Evolutionary conservation across 1,284 basidiomycete genomes (phyloP), one percentile per base, ranked within the genome.

Genomic region (Ganoderma sinense): DNA sequence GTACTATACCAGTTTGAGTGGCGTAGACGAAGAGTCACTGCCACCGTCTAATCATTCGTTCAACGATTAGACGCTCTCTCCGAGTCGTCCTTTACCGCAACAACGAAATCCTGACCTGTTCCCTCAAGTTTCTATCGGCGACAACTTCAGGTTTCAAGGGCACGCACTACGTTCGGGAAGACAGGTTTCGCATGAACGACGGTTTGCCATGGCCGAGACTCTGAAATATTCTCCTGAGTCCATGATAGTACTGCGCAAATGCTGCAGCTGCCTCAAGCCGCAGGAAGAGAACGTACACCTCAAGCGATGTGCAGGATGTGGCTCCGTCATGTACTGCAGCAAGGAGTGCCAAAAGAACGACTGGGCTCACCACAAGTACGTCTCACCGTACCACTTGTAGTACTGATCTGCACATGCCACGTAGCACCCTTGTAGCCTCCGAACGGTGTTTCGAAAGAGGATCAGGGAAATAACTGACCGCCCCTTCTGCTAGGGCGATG

Each of bases 351-450:
- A 71, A 31, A 71, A 53, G 41, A 45, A 23, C 11, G 64, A 48
- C 7, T 71, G 70, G 70, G n/a, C 55, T 1, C 1, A 7, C 7
- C 70, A 71, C 40, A 68, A 66, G 70, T 68, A 59, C 39, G 70
- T 68, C 48, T 16, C 33, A 31, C 14, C 14, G 5, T 56, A 8
- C 53, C 26, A 31, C 29, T 14, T 14, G n/a, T 48, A 48, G n/a
- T 4, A 26, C 51, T 26, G 7, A 20, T 8, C 26, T 2, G 53
- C 31, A 4, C 14, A 56, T 56, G 53, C 31, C 53, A 33, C 53
- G 29, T 33, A 56, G 16, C 53, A 20, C 31, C 29, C 53, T 56
- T 33, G 16, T 56, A 7, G 48, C 31, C 16, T 29, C 13, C 16
- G 16, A 56, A 33, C 8, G 53, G 6, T 4, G 18, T 16, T 56